A percentile compares a stretch with the other conserved stretches of the same genome.
phyloP scores from a whole-genome alignment of 345 rosid species.

The Luvunga scandens region DNA sequence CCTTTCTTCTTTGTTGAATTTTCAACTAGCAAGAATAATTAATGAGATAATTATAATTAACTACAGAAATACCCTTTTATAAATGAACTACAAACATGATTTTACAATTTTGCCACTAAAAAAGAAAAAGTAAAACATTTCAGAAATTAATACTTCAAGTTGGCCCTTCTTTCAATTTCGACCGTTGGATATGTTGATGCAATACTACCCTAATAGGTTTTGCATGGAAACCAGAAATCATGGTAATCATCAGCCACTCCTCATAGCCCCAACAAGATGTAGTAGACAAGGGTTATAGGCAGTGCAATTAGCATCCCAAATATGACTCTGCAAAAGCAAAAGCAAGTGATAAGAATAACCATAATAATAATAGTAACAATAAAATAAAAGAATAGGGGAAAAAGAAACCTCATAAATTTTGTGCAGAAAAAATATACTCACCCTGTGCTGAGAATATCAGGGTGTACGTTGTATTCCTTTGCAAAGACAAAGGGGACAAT shows the following conservation, averaged over 20 bases:
- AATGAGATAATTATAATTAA: constrained; percentile 3
- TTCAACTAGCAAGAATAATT: constrained; percentile 3
- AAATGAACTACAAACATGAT: constrained; percentile 34
- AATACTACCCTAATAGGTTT: not conserved
- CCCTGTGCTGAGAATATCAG: constrained; percentile 82
- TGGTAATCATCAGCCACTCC: not conserved
- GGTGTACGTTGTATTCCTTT: constrained; percentile 77
- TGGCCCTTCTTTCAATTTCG: constrained; percentile 3
- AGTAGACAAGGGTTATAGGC: constrained; percentile 93
- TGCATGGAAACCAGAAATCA: constrained; percentile 15
- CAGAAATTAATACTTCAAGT: constrained; percentile 16
- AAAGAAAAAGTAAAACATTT: constrained; percentile 2
- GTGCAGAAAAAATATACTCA: constrained; percentile 22
- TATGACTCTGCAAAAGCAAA: constrained; percentile 60
- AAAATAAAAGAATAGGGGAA: not conserved
- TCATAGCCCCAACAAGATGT: constrained; percentile 77
- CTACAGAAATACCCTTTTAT: constrained; percentile 16
- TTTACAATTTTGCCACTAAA: constrained; percentile 32
- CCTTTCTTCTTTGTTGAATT: not conserved
- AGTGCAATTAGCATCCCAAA: constrained; percentile 97
- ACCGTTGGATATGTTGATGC: constrained; percentile 7
- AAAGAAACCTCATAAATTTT: too few relatives aligned
- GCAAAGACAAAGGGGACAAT: constrained; percentile 87
- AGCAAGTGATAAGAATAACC: not conserved
- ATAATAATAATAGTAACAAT: not conserved